Percentiles rank a stretch among this genome's conserved stretches.
Conservation (phyloP, 2,329 filamentous ascomycete genomes). For the Fusarium cicatricum region DNA sequence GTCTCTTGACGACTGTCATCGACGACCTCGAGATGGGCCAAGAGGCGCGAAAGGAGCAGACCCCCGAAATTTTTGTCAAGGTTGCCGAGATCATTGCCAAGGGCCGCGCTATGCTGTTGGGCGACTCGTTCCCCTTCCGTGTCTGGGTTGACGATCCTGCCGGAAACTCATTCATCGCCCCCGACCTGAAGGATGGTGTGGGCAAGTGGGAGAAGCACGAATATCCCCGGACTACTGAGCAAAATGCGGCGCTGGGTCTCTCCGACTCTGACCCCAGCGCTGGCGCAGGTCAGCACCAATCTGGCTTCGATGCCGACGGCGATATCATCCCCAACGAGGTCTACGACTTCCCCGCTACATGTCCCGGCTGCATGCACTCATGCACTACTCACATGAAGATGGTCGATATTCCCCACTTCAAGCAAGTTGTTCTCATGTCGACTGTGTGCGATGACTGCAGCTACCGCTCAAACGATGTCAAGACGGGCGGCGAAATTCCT, state of each 20-base stretch:
- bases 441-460: conserved; percentile 92
- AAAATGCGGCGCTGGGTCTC: conserved; percentile 87
- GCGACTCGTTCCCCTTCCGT: conserved; percentile 85
- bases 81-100: conserved; percentile 79
- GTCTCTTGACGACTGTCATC: conserved; percentile 79
- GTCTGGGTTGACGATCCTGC: conserved; percentile 88
- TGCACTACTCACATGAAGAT: conserved; percentile 98
- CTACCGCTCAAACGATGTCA: conserved; percentile 95
- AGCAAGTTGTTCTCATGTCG: conserved; percentile 95
- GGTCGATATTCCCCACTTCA: conserved; percentile 97
- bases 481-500: conserved; percentile 93
- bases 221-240: conserved; percentile 81
- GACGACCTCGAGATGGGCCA: conserved; percentile 85
- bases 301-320: conserved; percentile 62
- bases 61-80: conserved; percentile 81
- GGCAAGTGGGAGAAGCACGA: conserved; percentile 90
- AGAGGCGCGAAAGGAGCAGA: conserved; percentile 77
- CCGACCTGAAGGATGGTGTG: conserved; percentile 78
- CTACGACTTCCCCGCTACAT: conserved; percentile 90
- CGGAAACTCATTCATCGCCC: conserved; percentile 96
- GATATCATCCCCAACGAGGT: conserved; percentile 94
- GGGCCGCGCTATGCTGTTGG: conserved; percentile 78
- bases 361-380: conserved; percentile 86
- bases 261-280: conserved; percentile 67
- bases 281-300: conserved; percentile 61